These are phyloP conservation scores for Sporothrix dimorphospora DNA, from an alignment of 2,329 filamentous ascomycete genomes.

Conservation along the genomic window DNA sequence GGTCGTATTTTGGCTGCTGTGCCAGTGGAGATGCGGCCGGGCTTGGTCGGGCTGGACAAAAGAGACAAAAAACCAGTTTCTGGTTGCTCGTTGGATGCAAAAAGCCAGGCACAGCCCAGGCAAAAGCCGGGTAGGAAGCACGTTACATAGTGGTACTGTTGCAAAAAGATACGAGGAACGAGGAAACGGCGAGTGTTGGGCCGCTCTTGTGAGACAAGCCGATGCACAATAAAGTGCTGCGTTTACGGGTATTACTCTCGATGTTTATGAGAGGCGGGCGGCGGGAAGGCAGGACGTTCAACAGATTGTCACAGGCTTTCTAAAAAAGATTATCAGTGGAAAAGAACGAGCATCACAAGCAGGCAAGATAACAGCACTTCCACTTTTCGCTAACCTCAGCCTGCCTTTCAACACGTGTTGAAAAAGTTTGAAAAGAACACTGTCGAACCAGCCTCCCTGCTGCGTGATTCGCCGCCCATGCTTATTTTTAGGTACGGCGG, in stretches of 20 bases:
- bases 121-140: background rate
- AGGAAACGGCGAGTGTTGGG: background rate
- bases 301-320: background rate
- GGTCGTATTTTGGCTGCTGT: background rate
- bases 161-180: background rate
- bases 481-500: conserved; percentile 26
- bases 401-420: background rate
- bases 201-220: conserved; percentile 17
- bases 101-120: background rate
- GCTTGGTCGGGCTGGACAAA: conserved; percentile 14
- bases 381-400: background rate
- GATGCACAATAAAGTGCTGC: conserved; percentile 5
- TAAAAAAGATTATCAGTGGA: background rate
- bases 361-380: background rate
- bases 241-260: background rate
- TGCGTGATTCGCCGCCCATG: conserved; percentile 3
- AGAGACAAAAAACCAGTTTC: conserved; percentile 16
- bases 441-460: background rate
- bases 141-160: background rate
- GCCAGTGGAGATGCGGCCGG: conserved; percentile 14
- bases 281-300: background rate
- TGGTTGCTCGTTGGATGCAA: conserved; percentile 2
- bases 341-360: background rate
- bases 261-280: conserved; percentile 7
- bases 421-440: background rate